Evolutionary conservation across 2,329 filamentous ascomycete genomes (phyloP), one percentile per base, ranked within the genome.

Genomic region (Fusarium avenaceum): DNA sequence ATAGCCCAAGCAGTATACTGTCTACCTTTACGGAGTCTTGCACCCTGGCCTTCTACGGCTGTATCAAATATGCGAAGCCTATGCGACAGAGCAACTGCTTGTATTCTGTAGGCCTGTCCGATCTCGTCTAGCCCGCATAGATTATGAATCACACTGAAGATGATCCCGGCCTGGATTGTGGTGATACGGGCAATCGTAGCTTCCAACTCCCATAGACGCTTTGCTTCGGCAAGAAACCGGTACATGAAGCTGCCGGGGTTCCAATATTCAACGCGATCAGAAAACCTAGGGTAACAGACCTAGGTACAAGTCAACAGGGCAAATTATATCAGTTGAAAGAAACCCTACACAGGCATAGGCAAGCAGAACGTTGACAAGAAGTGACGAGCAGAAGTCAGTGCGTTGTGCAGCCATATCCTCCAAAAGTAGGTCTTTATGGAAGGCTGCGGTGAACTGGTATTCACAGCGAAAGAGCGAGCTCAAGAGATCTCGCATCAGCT

Each of bases 401-500:
- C 67, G 63, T 2, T 70, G 69, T 0, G 69, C 61, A 13, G 66
- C 71, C 77, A 82, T 77, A 28, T 82, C 80, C n/a, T 80, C 70
- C 0, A 82, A 57, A 30, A 83, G 81, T 2, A 70, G 70, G 26
- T 80, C 78, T 59, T 80, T 81, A 4, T 82, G 79, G 26, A 82
- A 79, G 0, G 71, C 70, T 0, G 77, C 69, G 1, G 76, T 75
- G 65, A 75, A 80, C 4, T 76, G 75, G 33, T 80, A 80, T 35
- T 82, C 79, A 58, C 76, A 77, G 2, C 74, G 74, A 7, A 80
- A 69, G 13, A 74, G 74, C 1, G 67, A 57, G 1, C 24, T 40
- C 2, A 80, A 57, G 0, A 80, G 60, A 11, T 76, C 75, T 28
- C 75, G 72, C 73, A 82, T 76, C 9, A 82, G 69, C 1, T 19